A percentile compares a stretch with the other conserved stretches of the same genome.
These are phyloP conservation scores for Coemansia sp. DNA, from an alignment of 192 early-diverging fungal species.

Conservation along the genomic window DNA sequence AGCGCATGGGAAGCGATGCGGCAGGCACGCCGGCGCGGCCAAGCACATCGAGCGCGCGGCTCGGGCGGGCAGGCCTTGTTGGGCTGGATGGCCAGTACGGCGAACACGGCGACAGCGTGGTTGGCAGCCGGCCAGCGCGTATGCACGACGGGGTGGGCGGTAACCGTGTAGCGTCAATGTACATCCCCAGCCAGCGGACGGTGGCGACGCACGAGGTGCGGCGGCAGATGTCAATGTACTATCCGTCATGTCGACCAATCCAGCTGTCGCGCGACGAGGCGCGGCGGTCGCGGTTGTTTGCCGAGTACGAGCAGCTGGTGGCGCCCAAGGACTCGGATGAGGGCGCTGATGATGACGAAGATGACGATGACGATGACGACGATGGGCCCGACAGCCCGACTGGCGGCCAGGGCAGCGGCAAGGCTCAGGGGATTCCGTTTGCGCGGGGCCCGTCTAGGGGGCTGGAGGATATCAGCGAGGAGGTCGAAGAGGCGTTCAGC, in stretches of 20 bases:
- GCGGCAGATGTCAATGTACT: constrained; percentile 37
- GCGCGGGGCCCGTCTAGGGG: neutral
- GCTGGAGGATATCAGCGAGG: constrained; percentile 22
- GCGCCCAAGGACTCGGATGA: constrained; percentile 23
- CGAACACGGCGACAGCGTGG: neutral
- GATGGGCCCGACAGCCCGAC: constrained; percentile 6
- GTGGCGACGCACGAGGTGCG: constrained; percentile 2
- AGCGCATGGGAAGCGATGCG: neutral
- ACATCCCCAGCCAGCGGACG: constrained; percentile 13
- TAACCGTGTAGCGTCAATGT: constrained; percentile 18
- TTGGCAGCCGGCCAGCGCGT: neutral
- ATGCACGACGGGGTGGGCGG: neutral
- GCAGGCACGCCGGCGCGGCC: constrained; percentile 13
- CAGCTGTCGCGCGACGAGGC: constrained; percentile 47
- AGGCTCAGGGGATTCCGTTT: neutral
- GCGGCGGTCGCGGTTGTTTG: constrained; percentile 39
- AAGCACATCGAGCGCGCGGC: constrained; percentile 26
- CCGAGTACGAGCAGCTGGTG: constrained; percentile 45
- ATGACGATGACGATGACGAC: neutral
- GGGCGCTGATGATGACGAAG: constrained; percentile 19
- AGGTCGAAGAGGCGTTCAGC: constrained; percentile 15
- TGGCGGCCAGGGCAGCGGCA: too few species aligned
- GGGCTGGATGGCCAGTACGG: neutral
- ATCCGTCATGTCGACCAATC: constrained; percentile 14
- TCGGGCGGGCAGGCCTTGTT: neutral